phyloP scores from a whole-genome alignment of 306 rosid species.

The Albizia julibrissin region DNA sequence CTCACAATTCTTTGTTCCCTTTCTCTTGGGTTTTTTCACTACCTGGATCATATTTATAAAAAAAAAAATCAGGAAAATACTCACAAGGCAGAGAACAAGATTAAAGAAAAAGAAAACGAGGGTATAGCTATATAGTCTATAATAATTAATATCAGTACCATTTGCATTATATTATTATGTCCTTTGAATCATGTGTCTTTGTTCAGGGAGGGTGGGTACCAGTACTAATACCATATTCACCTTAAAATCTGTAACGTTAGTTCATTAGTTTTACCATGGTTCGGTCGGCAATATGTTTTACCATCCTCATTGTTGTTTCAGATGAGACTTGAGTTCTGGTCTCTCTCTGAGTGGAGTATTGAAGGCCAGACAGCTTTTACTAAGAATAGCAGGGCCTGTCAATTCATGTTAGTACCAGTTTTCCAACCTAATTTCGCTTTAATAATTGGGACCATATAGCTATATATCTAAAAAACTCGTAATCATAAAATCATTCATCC shows the following conservation, averaged over 20 bases:
- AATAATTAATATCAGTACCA: background rate
- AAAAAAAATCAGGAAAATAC: background rate
- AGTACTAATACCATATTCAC: background rate
- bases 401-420: background rate
- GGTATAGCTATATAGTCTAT: background rate
- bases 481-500: background rate
- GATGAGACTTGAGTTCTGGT: background rate
- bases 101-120: background rate
- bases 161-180: background rate
- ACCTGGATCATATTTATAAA: background rate
- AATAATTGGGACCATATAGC: slow-evolving; percentile 19
- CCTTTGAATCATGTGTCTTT: slow-evolving; percentile 31
- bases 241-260: background rate
- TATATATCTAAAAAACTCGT: background rate
- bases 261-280: background rate
- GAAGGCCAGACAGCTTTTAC: slow-evolving; percentile 9
- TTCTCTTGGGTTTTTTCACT: background rate
- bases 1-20: background rate
- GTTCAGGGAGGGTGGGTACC: background rate
- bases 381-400: background rate
- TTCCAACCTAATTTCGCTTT: slow-evolving; percentile 4
- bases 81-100: background rate
- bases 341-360: background rate
- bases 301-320: background rate
- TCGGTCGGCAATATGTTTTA: background rate